Percentiles rank a stretch among this genome's conserved stretches.
These are phyloP conservation scores for Calocybe gangraenosa DNA, from an alignment of 768 basidiomycete species.

Conservation along the genomic window DNA sequence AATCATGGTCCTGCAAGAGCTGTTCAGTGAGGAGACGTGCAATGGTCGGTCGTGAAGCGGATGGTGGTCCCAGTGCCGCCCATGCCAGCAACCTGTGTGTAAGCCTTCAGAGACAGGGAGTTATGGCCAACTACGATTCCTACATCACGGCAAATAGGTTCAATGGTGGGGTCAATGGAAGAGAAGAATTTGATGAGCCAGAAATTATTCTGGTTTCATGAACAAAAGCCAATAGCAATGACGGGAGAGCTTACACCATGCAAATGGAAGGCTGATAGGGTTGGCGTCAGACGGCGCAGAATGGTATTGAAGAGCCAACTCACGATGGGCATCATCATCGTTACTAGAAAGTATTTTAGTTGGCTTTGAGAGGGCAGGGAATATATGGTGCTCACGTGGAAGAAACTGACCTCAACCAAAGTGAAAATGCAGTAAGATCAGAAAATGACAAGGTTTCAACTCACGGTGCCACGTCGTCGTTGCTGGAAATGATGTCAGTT, in stretches of 20 bases:
- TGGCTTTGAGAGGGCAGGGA: not conserved
- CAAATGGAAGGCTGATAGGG: slow-evolving; percentile 25
- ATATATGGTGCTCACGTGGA: slow-evolving; percentile 18
- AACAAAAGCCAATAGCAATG: not conserved
- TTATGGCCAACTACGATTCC: not conserved
- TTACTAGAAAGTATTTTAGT: slow-evolving; percentile 10
- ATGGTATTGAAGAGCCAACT: not conserved
- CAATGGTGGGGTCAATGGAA: slow-evolving; percentile 28
- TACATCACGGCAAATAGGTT: slow-evolving; percentile 37
- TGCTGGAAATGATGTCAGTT: too few relatives aligned
- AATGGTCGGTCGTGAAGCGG: slow-evolving; percentile 23
- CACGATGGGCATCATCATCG: slow-evolving; percentile 27
- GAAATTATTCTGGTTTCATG: slow-evolving; percentile 29
- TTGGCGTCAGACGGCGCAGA: not conserved
- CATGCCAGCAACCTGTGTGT: slow-evolving; percentile 1
- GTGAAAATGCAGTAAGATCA: too few relatives aligned
- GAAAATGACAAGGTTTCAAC: too few relatives aligned
- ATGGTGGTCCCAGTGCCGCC: slow-evolving; percentile 15
- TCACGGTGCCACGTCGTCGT: too few relatives aligned
- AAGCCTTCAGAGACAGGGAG: not conserved
- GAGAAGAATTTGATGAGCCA: slow-evolving; percentile 35
- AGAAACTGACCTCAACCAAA: slow-evolving; percentile 35
- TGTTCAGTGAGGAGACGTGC: too few relatives aligned
- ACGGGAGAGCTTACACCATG: slow-evolving; percentile 21
- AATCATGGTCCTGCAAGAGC: too few relatives aligned